Base-by-base conservation (phyloP, 2,329 filamentous ascomycete genomes). In the Monilinia laxa region DNA sequence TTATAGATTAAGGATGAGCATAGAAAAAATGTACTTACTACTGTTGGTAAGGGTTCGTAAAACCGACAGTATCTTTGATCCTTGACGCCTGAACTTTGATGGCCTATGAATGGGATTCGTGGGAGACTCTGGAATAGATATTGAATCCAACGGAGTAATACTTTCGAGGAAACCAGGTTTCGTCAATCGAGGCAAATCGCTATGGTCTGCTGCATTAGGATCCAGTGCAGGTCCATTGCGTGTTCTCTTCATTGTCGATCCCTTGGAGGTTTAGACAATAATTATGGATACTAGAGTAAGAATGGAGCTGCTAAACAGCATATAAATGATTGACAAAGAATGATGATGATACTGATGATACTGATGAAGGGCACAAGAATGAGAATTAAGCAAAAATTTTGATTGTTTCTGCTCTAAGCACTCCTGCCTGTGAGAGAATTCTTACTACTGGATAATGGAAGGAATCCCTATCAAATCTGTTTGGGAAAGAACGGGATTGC, bases 1-100 rank as follows among this genome's bases (percentile, higher is more conserved):
- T 18, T 49, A 20, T 40, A 12, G 12, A 12, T 18, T n/a, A n/a
- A 1, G 40, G n/a, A 51, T 11, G 5, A 28, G 49, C 16, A 53
- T 18, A 40, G 18, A 25, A 25, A 9, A 45, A 20, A 14, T 35
- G 9, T 14, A 53, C 68, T 64, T 72, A 74, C 74, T 68, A 75
- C 77, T 80, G 62, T 79, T 80, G 25, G 78, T 80, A 62, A 82
- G 71, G 23, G 79, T 79, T 42, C 77, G 79, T 25, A 83, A 68
- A 28, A 77, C 79, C 5, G 79, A 80, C 64, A 79, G 71, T n/a
- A 83, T 71, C 53, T 75, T 79, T 7, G 79, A 80, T n/a, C 79
- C 77, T 53, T 79, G 78, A 31, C 78, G 77, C 65, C 77, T 76
- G 51, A 80, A 57, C 68, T 80, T 82, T 4, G 75, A 78, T 68